Evolutionary conservation across 768 basidiomycete species (phyloP).

Genomic region (Pleurotus tuoliensis): DNA sequence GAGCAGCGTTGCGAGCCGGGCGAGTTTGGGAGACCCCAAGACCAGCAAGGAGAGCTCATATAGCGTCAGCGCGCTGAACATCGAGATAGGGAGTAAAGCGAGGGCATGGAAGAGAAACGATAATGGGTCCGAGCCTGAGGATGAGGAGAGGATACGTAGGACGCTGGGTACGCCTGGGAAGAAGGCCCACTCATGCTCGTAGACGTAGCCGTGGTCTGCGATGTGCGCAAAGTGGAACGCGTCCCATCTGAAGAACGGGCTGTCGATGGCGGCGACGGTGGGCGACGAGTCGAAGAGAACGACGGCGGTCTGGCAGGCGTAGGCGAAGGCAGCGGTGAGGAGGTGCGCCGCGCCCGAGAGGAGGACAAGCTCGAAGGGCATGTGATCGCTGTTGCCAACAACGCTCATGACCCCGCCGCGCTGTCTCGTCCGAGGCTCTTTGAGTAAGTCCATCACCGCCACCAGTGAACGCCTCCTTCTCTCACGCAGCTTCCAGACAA

Average conservation of each 20-base stretch:
- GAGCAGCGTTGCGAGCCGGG: constrained; percentile 58
- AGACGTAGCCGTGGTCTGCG: constrained; percentile 50
- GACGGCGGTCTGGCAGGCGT: no score
- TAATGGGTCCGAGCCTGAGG: neutral
- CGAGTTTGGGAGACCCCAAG: constrained; percentile 51
- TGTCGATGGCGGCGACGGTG: constrained; percentile 18
- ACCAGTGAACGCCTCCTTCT: constrained; percentile 3
- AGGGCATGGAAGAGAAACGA: constrained; percentile 15
- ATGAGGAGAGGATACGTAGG: constrained; percentile 36
- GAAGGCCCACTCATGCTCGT: constrained; percentile 89
- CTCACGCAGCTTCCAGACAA: constrained; percentile 30
- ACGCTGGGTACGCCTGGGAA: constrained; percentile 64
- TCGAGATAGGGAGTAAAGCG: constrained; percentile 19
- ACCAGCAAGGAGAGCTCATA: constrained; percentile 59
- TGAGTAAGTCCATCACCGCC: constrained; percentile 33
- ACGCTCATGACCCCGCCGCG: neutral
- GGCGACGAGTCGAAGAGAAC: constrained; percentile 36
- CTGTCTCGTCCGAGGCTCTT: constrained; percentile 45
- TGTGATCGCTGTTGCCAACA: neutral
- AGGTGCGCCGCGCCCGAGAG: neutral
- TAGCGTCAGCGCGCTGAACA: constrained; percentile 32
- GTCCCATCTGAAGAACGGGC: constrained; percentile 66
- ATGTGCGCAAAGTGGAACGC: constrained; percentile 74
- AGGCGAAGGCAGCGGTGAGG: neutral
- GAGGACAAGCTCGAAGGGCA: neutral